Evolutionary conservation across 2,329 filamentous ascomycete species (phyloP).

Genomic region (Fusarium armeniacum): DNA sequence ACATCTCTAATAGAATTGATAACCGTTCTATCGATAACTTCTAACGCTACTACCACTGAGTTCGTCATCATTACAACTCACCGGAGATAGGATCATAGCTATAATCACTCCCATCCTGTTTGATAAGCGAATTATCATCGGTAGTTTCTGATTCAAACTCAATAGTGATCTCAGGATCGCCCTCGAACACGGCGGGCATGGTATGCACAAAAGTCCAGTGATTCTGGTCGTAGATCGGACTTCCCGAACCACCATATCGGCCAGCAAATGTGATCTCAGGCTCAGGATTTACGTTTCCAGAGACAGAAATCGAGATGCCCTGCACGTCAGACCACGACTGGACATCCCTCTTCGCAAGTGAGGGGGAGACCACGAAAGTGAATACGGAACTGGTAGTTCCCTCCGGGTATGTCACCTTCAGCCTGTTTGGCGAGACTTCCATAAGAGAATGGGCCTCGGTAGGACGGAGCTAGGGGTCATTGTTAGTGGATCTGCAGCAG

Average conservation of each 20-base stretch:
- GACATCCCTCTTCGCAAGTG: slow-evolving; percentile 20
- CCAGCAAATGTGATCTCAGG: slow-evolving; percentile 18
- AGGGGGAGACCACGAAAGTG: slow-evolving; percentile 23
- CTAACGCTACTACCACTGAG: too few relatives aligned
- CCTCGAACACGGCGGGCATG: slow-evolving; percentile 19
- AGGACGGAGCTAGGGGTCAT: slow-evolving; percentile 7
- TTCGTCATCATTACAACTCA: too few relatives aligned
- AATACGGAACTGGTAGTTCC: slow-evolving; percentile 5
- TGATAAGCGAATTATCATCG: not conserved
- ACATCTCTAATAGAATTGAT: too few relatives aligned
- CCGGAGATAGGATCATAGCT: too few relatives aligned
- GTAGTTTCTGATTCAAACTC: slow-evolving; percentile 7
- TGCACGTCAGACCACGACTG: slow-evolving; percentile 21
- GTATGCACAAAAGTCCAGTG: slow-evolving; percentile 17
- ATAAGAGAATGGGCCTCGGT: slow-evolving; percentile 18
- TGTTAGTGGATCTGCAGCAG: not conserved
- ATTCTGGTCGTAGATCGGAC: slow-evolving; percentile 19
- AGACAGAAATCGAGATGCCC: slow-evolving; percentile 12
- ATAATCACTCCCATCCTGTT: too few relatives aligned
- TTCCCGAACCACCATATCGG: slow-evolving; percentile 19
- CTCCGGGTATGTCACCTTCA: slow-evolving; percentile 10
- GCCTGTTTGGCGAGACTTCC: slow-evolving; percentile 17
- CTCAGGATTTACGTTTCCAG: not conserved
- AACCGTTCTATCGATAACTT: too few relatives aligned
- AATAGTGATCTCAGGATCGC: slow-evolving; percentile 12